Base-by-base conservation (phyloP, 2,329 filamentous ascomycete genomes). In the Ophiostoma novo-ulmi region DNA sequence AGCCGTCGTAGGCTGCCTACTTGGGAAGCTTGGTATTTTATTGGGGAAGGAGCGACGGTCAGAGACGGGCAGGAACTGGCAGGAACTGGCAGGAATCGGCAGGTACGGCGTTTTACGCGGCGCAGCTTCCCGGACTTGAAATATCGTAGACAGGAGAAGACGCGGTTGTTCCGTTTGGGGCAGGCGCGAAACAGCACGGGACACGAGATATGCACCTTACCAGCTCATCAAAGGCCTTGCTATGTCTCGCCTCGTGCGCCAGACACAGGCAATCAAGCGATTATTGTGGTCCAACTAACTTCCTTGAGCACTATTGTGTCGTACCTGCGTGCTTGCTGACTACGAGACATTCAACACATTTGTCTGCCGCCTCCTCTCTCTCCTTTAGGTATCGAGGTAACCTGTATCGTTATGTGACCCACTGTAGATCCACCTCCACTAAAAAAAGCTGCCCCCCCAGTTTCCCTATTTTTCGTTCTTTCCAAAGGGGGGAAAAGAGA, bases 401-500 rank as follows among this genome's bases (percentile, higher is more conserved):
- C 44, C 44, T 35, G 38, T 71, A 70, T 72, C 70, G 66, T 72
- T 71, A 55, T 58, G 17, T 38, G 72, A 65, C 67, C 73, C 73
- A 73, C 72, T 69, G 31, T 14, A 70, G 67, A 70, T 70, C 73
- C 71, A 73, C 69, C 72, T 70, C 67, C 67, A 61, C 71, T 70
- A 67, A 69, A 65, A 52, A 61, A 65, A 70, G 70, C 70, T 72
- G 66, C n/a, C 69, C 69, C 66, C 70, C 71, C 65, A 68, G 65
- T 68, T 72, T 68, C 41, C 65, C 64, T n/a, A 48, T 39, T 69
- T 70, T 66, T n/a, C 6, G 63, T 67, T 70, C 64, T 70, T 69
- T 58, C 39, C 69, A 68, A 70, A 70, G 69, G 71, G 71, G 71
- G 71, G 35, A 6, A 48, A 69, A 72, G 63, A 63, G 70, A 70